Conservation (phyloP, 371 early-diverging fungal genomes). For the Funneliformis caledonium region DNA sequence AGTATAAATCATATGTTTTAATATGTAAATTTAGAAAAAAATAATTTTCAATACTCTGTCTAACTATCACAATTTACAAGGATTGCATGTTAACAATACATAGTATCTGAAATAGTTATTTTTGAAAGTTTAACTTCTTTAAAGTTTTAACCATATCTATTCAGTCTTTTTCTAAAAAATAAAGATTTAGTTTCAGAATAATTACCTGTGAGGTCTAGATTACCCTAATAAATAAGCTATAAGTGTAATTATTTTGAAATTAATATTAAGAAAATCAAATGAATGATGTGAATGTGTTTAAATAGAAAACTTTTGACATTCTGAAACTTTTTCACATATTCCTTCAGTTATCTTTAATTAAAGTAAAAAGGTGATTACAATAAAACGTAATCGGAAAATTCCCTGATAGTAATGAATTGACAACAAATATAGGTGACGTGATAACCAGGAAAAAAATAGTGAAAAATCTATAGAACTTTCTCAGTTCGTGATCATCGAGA, state of each 20-base stretch:
- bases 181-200: constrained; percentile 29
- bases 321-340: constrained; percentile 30
- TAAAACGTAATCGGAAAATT: too few relatives aligned
- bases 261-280: too few relatives aligned
- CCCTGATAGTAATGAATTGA: too few relatives aligned
- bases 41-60: too few relatives aligned
- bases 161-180: constrained; percentile 25
- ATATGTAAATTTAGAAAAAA: too few relatives aligned
- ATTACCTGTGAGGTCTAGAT: constrained; percentile 36
- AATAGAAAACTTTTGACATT: constrained; percentile 10
- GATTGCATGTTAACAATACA: neutral
- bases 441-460: too few relatives aligned
- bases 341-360: neutral
- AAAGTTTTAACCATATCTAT: constrained; percentile 32
- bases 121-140: constrained; percentile 24
- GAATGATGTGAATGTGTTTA: neutral
- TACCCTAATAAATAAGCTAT: constrained; percentile 36
- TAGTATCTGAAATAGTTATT: constrained; percentile 10
- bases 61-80: too few relatives aligned
- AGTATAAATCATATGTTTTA: too few relatives aligned
- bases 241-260: neutral
- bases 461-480: too few relatives aligned
- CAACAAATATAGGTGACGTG: too few relatives aligned
- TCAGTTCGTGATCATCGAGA: too few relatives aligned
- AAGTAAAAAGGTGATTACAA: too few relatives aligned